Evolutionary conservation across 2,329 filamentous ascomycete species (phyloP), one percentile per base, ranked within the genome.

Genomic region (Arthrobotrys pseudoclavata): DNA sequence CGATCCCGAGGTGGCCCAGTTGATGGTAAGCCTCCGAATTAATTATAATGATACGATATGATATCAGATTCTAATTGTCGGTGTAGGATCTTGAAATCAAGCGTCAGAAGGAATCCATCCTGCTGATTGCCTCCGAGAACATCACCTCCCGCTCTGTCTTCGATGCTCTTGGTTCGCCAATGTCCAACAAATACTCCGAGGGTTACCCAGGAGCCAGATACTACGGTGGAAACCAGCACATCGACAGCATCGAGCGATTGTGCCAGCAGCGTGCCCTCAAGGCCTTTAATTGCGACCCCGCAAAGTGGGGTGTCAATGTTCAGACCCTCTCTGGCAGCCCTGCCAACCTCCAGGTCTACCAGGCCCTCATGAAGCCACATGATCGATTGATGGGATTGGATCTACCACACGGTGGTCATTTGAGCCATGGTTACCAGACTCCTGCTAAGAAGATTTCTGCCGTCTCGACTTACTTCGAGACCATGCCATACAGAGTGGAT

Each of bases 151-250:
- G 94, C 82, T 94, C 96, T 83, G 96, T 99, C 83, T 97, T 97
- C 87, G 94, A 99, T 87, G 96, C 96, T 78, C 90, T 99, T 81
- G 96, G 96, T 83, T 94, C 91, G 75, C 91, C 92, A 85, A 96
- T 96, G 92, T 93, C 92, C 86, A 97, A 99, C 90, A 99, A 99
- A 88, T 99, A 99, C 89, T 97, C 94, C 18, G 96, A 99, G 88
- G 96, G 96, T 81, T 97, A 97, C 85, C 96, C 96, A 81, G 96
- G 96, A 84, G 96, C 96, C 82, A 91, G 96, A 86, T 99, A 99
- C 89, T 99, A 99, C 84, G 96, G 96, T 84, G 96, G 96, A 84
- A 99, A 99, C 88, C 92, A 99, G 88, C 93, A 96, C 89, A 99
- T 99, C 81, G 96, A 99, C 85, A 88, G 93, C 85, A 94, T 97